Conservation (phyloP, 495 filamentous ascomycete species). For the Parathielavia appendiculata region DNA sequence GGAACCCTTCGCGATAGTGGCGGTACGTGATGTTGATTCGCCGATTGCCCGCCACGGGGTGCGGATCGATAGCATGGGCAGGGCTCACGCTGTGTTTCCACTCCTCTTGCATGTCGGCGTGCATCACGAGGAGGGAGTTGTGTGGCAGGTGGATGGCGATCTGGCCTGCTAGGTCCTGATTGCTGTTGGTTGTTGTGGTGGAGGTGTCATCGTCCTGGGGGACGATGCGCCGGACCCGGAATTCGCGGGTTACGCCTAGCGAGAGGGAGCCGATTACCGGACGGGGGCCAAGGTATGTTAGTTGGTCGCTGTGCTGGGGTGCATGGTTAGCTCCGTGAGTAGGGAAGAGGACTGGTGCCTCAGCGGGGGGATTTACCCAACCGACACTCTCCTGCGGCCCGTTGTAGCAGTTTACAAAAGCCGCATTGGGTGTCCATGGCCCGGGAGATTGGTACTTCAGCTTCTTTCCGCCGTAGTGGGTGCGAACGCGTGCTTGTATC, state of each 20-base stretch:
- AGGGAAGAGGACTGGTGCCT: background rate
- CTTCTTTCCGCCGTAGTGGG: constrained; percentile 61
- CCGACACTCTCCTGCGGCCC: constrained; percentile 76
- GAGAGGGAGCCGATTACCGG: constrained; percentile 86
- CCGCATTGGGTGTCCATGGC: constrained; percentile 78
- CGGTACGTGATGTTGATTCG: constrained; percentile 95
- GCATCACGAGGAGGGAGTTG: constrained; percentile 90
- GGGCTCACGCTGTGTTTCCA: constrained; percentile 79
- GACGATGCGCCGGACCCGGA: constrained; percentile 72
- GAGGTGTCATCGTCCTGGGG: constrained; percentile 47
- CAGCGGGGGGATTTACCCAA: constrained; percentile 40
- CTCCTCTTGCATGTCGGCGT: constrained; percentile 80
- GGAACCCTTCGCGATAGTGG: constrained; percentile 68
- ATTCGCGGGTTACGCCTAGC: constrained; percentile 84
- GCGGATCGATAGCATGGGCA: constrained; percentile 67
- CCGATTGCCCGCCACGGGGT: constrained; percentile 70
- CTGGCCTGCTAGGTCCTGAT: constrained; percentile 62
- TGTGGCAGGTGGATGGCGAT: constrained; percentile 90
- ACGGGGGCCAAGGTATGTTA: constrained; percentile 87
- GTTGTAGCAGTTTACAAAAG: constrained; percentile 89
- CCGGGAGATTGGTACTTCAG: constrained; percentile 68
- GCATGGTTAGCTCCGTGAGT: background rate
- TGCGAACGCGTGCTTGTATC: constrained; percentile 59
- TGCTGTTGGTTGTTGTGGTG: background rate
- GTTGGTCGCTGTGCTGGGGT: constrained; percentile 67